phyloP scores from a whole-genome alignment of 1,139 yeast genomes.

The Starmera stellimalicola region DNA sequence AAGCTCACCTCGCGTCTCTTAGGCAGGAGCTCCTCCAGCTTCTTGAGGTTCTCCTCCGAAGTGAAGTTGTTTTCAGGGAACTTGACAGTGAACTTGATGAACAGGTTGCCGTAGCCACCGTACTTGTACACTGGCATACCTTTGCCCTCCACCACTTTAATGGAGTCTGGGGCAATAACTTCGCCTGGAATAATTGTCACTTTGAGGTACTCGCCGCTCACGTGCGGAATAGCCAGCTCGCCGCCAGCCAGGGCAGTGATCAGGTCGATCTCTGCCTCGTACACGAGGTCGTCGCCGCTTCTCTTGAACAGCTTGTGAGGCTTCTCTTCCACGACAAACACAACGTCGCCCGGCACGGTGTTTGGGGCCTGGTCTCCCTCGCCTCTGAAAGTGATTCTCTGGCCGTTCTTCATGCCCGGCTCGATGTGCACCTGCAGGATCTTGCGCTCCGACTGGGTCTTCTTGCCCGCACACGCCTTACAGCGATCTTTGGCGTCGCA shows the following conservation, averaged over 20 bases:
- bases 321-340: conserved; percentile 84
- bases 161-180: conserved; percentile 75
- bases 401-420: conserved; percentile 97
- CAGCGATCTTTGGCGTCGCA: conserved; percentile 86
- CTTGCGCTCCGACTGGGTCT: conserved; percentile 81
- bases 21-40: conserved; percentile 59
- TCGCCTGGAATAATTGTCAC: conserved; percentile 84
- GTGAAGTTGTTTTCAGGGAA: conserved; percentile 64
- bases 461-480: conserved; percentile 81
- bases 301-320: conserved; percentile 76
- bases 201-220: conserved; percentile 82
- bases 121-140: conserved; percentile 90
- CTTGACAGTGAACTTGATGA: conserved; percentile 59
- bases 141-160: conserved; percentile 80
- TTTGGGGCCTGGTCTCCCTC: conserved; percentile 98
- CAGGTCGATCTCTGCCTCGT: conserved; percentile 82
- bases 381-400: conserved; percentile 81
- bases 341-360: conserved; percentile 92
- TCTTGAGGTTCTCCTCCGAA: conserved; percentile 54
- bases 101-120: conserved; percentile 68
- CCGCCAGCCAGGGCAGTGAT: conserved; percentile 97
- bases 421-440: conserved; percentile 89
- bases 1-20: conserved; percentile 38
- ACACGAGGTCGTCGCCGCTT: conserved; percentile 81
- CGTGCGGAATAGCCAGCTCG: conserved; percentile 74